These are phyloP conservation scores for Stephania yunnanensis DNA, from an alignment of 164 flowering plant genomes.

Conservation along the genomic window DNA sequence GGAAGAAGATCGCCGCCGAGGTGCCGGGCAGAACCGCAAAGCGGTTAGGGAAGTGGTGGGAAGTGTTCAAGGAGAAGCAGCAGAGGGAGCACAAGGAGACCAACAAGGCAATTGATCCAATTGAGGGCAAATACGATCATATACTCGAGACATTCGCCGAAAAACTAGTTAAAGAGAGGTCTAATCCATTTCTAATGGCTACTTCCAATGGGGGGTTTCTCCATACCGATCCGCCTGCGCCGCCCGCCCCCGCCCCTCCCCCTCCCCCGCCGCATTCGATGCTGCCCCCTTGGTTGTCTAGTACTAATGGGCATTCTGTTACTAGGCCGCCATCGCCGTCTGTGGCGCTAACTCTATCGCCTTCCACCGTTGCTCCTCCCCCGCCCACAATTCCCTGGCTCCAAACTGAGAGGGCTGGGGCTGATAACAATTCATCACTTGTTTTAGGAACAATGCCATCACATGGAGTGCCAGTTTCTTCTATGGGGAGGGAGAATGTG, in stretches of 20 bases:
- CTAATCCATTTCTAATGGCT: constrained; percentile 50
- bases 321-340: constrained; percentile 71
- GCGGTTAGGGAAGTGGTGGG: constrained; percentile 97
- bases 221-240: constrained; percentile 39
- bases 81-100: constrained; percentile 55
- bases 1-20: constrained; percentile 93
- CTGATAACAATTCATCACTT: constrained; percentile 24
- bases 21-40: constrained; percentile 87
- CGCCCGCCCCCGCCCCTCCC: too few species aligned
- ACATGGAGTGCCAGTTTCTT: constrained; percentile 19
- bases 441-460: constrained; percentile 27
- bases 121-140: constrained; percentile 68
- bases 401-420: constrained; percentile 38
- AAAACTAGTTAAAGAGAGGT: constrained; percentile 66
- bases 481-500: constrained; percentile 24
- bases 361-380: constrained; percentile 43
- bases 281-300: constrained; percentile 83
- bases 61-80: constrained; percentile 86
- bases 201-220: constrained; percentile 61
- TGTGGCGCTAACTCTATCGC: constrained; percentile 69
- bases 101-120: constrained; percentile 34
- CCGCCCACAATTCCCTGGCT: constrained; percentile 50
- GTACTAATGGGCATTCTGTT: constrained; percentile 28
- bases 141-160: constrained; percentile 85
- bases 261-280: constrained; percentile 32